Evolutionary conservation across 768 basidiomycete genomes (phyloP), one percentile per base, ranked within the genome.

Genomic region (Zangia roseola): DNA sequence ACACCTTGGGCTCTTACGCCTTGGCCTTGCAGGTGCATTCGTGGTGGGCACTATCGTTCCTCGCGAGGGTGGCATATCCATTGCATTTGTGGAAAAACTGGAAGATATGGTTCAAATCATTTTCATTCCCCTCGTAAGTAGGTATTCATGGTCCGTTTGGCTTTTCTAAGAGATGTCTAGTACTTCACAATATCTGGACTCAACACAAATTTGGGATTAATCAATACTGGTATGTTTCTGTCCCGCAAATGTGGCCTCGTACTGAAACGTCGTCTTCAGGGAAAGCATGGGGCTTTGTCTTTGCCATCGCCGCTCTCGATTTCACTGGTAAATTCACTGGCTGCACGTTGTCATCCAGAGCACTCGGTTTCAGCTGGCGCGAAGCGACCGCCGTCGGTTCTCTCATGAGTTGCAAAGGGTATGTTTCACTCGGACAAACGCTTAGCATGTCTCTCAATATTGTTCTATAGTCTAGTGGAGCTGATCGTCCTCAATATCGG

Each of bases 401-500:
- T 19, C 70, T 98, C 34, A 97, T 99, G 94, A 88, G 82, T 64
- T 95, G 94, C 64, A 94, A 99, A 76, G 94, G 93, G 88, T 88
- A 49, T 33, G 75, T 86, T 33, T 33, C 35, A 10, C 30, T 45
- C 39, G 23, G 0, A 26, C 1, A 28, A 14, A 51, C 30, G 28
- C 41, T 49, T 14, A 9, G 17, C 2, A 2, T 49, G 23, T 44
- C 52, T 59, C 20, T n/a, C n/a, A n/a, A n/a, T n/a, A 59, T 17
- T 26, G 17, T 45, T 25, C 5, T 14, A 17, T 42, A 90, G 88
- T 37, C 76, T 97, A 5, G 91, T 97, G 10, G 94, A 97, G 60
- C 74, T 97, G 39, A 97, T 98, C 60, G 95, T 98, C 10, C 84
- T 98, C 54, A 99, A 98, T 56, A 91, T 97, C 54, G 94, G 95